These are phyloP conservation scores for Coleophoma crateriformis DNA, from an alignment of 2,329 filamentous ascomycete species.

Conservation along the genomic window DNA sequence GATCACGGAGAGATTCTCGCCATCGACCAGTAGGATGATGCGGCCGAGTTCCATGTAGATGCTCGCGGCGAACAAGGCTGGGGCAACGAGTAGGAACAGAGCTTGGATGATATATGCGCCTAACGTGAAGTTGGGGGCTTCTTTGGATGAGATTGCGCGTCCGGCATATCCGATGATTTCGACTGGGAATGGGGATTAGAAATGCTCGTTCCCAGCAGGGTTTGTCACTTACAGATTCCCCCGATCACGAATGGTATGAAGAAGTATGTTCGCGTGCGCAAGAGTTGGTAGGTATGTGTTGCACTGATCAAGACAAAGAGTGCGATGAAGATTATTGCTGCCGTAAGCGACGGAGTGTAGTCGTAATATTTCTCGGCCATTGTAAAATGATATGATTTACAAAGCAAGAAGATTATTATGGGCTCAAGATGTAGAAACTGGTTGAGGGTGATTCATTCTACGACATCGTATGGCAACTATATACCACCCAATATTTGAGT, in stretches of 20 bases:
- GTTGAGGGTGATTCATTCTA: too few species aligned
- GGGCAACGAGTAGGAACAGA: conserved; percentile 31
- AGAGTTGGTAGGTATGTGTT: conserved; percentile 11
- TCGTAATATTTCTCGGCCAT: conserved; percentile 2
- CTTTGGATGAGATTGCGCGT: conserved; percentile 16
- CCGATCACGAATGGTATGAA: conserved; percentile 25
- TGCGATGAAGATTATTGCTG: conserved; percentile 9
- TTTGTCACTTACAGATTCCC: conserved; percentile 19
- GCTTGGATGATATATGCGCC: conserved; percentile 29
- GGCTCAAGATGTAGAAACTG: too few species aligned
- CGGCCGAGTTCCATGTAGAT: conserved; percentile 37
- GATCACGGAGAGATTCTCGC: conserved; percentile 29
- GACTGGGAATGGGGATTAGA: conserved; percentile 25
- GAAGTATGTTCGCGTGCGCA: conserved; percentile 16
- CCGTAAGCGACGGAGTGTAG: conserved; percentile 11
- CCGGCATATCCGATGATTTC: conserved; percentile 32
- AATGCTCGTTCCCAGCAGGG: conserved; percentile 2
- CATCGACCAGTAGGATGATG: conserved; percentile 28
- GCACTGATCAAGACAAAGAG: conserved; percentile 6
- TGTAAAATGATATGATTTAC: too few species aligned
- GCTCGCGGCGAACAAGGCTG: conserved; percentile 32
- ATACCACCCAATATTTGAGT: too few species aligned
- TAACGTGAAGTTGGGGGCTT: conserved; percentile 18
- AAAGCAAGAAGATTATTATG: too few species aligned
- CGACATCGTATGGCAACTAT: too few species aligned